Evolutionary conservation across 768 basidiomycete species (phyloP).

Genomic region (Suillus ampliporus): DNA sequence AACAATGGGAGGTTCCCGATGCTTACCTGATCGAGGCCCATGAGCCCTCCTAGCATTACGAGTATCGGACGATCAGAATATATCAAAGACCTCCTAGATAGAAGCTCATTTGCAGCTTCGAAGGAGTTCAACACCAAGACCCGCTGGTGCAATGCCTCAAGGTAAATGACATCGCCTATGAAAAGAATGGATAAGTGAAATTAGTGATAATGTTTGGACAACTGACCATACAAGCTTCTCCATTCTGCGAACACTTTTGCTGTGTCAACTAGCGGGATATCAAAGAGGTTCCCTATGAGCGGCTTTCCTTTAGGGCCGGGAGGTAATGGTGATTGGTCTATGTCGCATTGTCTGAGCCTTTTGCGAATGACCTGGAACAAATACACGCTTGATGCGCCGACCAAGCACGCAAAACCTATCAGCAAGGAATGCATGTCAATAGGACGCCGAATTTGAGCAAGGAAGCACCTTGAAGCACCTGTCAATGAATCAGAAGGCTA

Average conservation of each 20-base stretch:
- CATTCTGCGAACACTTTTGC: slow-evolving; percentile 1
- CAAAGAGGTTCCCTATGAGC: slow-evolving; percentile 16
- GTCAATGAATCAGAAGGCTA: too few relatives aligned
- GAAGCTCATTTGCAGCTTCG: slow-evolving; percentile 34
- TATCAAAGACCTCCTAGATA: slow-evolving; percentile 35
- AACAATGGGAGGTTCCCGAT: background rate
- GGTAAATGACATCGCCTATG: slow-evolving; percentile 23
- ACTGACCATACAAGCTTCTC: background rate
- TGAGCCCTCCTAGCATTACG: slow-evolving; percentile 8
- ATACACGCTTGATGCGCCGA: background rate
- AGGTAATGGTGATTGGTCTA: background rate
- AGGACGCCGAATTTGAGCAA: background rate
- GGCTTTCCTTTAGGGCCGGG: slow-evolving; percentile 15
- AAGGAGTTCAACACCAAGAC: slow-evolving; percentile 29
- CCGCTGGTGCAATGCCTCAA: slow-evolving; percentile 12
- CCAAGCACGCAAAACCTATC: background rate
- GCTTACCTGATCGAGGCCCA: slow-evolving; percentile 1
- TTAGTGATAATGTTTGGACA: background rate
- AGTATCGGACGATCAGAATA: slow-evolving; percentile 21
- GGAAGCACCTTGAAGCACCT: background rate
- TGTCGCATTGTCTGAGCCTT: background rate
- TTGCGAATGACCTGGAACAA: background rate
- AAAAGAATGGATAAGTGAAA: background rate
- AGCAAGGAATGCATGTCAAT: background rate
- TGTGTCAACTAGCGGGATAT: slow-evolving; percentile 4